Evolutionary conservation across 345 rosid species (phyloP).

Genomic region (Salix exigua): DNA sequence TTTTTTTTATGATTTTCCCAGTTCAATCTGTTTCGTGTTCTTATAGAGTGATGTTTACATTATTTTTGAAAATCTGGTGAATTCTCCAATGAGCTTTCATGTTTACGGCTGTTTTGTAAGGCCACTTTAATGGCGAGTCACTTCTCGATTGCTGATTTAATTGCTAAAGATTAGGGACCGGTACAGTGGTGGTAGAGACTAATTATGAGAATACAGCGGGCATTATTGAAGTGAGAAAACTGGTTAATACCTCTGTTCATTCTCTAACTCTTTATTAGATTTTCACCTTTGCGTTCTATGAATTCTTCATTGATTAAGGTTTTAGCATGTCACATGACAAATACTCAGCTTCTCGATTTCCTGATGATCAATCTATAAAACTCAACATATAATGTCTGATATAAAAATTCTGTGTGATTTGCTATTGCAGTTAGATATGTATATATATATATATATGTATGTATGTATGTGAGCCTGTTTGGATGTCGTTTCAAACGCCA

Average conservation of each 20-base stretch:
- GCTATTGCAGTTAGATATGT: not conserved
- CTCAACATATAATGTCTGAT: not conserved
- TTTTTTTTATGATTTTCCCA: not conserved
- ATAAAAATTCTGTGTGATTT: not conserved
- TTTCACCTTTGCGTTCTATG: not conserved
- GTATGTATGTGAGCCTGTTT: too few species aligned
- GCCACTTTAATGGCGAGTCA: not conserved
- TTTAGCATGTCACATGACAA: not conserved
- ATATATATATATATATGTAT: too few species aligned
- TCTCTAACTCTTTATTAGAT: not conserved
- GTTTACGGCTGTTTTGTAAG: not conserved
- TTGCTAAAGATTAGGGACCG: not conserved
- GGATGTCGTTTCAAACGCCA: too few species aligned
- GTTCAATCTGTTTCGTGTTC: not conserved
- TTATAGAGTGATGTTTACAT: not conserved
- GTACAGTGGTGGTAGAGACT: not conserved
- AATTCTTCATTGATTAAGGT: not conserved
- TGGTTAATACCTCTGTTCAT: not conserved
- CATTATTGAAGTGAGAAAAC: not conserved
- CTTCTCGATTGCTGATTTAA: not conserved
- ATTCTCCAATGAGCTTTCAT: not conserved
- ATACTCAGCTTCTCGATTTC: not conserved
- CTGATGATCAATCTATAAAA: not conserved
- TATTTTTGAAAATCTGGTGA: not conserved
- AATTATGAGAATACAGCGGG: too few species aligned